Evolutionary conservation across 768 basidiomycete species (phyloP).

Genomic region (Amanita brunnescens): DNA sequence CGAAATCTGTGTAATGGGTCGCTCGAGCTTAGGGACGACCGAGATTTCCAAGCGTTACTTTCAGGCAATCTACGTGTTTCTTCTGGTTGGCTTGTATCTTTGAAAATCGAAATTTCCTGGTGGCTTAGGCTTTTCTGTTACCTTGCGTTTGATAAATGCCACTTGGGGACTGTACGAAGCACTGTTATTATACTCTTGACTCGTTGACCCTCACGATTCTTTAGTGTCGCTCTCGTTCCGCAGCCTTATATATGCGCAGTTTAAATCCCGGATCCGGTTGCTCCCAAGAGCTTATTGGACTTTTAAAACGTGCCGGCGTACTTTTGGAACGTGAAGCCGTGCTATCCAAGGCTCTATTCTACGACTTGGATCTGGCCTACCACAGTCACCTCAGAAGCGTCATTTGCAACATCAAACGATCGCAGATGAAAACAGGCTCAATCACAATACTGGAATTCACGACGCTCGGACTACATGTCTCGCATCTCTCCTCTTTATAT

Average conservation of each 20-base stretch:
- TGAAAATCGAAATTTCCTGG: not conserved
- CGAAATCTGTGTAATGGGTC: not conserved
- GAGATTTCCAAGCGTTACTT: not conserved
- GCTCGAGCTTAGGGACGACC: constrained; percentile 2
- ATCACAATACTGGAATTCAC: constrained; percentile 1
- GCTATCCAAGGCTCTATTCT: not conserved
- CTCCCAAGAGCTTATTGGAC: not conserved
- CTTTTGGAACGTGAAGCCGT: no score
- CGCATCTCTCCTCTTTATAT: not conserved
- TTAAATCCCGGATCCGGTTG: not conserved
- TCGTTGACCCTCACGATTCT: not conserved
- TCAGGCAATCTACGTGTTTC: not conserved
- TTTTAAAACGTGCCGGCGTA: not conserved
- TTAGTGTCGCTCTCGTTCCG: no score
- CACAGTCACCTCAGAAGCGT: not conserved
- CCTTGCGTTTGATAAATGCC: not conserved
- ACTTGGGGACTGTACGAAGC: not conserved
- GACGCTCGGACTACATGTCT: constrained; percentile 1
- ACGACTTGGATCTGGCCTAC: not conserved
- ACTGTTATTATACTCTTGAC: no score
- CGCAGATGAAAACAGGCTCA: not conserved
- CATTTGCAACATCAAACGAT: not conserved
- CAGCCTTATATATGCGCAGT: not conserved
- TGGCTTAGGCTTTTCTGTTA: not conserved
- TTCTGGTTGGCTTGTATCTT: not conserved